phyloP scores from a whole-genome alignment of 768 basidiomycete species.

The Lentinula edodes region DNA sequence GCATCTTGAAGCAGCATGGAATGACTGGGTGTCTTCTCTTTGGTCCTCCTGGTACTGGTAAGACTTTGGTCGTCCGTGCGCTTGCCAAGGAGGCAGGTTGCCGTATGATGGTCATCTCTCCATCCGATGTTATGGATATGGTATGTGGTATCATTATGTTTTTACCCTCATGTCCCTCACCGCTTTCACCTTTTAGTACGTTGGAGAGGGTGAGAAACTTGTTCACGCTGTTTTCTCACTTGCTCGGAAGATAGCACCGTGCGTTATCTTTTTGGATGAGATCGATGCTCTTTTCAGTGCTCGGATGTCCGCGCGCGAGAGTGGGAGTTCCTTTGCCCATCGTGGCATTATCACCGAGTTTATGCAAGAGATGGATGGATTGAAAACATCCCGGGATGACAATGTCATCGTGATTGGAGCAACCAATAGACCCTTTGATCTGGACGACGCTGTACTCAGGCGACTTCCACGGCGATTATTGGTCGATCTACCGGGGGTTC shows the following conservation, averaged over 20 bases:
- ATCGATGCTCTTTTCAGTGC: conserved; percentile 92
- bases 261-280: conserved; percentile 93
- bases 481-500: conserved; percentile 84
- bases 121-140: conserved; percentile 97
- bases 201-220: conserved; percentile 86
- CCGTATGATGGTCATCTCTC: conserved; percentile 85
- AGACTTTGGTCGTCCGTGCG: conserved; percentile 84
- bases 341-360: conserved; percentile 87
- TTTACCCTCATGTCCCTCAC: not conserved
- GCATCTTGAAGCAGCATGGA: conserved; percentile 85
- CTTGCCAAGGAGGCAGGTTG: conserved; percentile 92
- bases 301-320: conserved; percentile 69
- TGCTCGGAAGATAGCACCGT: conserved; percentile 80
- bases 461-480: conserved; percentile 82
- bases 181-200: conserved; percentile 46
- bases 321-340: conserved; percentile 78
- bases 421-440: conserved; percentile 86
- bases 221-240: conserved; percentile 87
- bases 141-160: conserved; percentile 31
- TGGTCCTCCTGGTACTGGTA: conserved; percentile 90
- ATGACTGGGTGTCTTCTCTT: conserved; percentile 91
- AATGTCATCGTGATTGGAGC: conserved; percentile 90
- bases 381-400: conserved; percentile 74
- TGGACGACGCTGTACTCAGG: conserved; percentile 88
- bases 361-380: conserved; percentile 96